Conservation (phyloP, 2,329 filamentous ascomycete species). For the Trichoderma atroviride region DNA sequence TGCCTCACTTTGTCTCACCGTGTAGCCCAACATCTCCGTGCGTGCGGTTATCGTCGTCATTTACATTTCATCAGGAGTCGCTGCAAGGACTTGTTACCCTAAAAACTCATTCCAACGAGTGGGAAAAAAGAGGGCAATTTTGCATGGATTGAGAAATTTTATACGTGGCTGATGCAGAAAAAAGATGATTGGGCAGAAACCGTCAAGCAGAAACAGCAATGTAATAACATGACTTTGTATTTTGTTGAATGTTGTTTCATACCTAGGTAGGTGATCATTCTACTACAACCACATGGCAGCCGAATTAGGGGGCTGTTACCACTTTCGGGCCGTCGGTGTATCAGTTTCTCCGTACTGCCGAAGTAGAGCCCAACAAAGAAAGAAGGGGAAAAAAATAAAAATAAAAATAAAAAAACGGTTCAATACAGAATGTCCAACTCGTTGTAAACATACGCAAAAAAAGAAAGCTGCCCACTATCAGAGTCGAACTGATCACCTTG, state of each 20-base stretch:
- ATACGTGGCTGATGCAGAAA: background rate
- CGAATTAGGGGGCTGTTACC: too few species aligned
- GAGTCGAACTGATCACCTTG: conserved; percentile 27
- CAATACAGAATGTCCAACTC: too few species aligned
- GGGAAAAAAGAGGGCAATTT: background rate
- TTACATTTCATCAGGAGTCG: background rate
- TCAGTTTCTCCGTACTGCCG: too few species aligned
- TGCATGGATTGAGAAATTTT: background rate
- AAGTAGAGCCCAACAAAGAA: too few species aligned
- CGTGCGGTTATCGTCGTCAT: background rate
- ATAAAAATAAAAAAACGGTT: too few species aligned
- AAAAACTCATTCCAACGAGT: background rate
- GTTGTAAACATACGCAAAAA: background rate
- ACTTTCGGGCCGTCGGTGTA: background rate
- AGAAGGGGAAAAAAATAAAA: too few species aligned
- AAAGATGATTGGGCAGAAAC: too few species aligned
- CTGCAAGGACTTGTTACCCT: background rate
- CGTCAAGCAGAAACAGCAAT: background rate
- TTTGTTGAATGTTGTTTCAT: too few species aligned
- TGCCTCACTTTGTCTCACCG: conserved; percentile 1
- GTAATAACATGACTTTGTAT: background rate
- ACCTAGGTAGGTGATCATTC: too few species aligned
- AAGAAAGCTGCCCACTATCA: conserved; percentile 22
- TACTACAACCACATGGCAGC: background rate
- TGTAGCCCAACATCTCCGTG: background rate